Conservation (phyloP, 768 basidiomycete genomes). For the Inosperma sp. region DNA sequence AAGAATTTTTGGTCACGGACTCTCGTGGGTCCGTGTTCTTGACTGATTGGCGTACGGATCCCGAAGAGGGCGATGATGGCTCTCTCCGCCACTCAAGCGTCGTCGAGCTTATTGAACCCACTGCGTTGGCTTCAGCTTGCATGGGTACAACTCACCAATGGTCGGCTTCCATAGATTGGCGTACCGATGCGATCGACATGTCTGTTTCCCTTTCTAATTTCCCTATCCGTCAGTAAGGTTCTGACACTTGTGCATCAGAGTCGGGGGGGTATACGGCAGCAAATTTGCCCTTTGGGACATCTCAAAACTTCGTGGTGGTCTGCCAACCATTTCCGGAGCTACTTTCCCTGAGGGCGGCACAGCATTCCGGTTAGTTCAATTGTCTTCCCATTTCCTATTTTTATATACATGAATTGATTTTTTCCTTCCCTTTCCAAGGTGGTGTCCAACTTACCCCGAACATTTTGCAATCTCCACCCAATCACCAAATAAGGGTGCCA, state of each 20-base stretch:
- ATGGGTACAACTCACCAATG: conserved; percentile 43
- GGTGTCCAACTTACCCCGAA: conserved; percentile 72
- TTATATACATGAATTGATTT: background rate
- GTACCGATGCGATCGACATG: conserved; percentile 66
- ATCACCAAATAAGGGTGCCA: conserved; percentile 55
- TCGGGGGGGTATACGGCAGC: conserved; percentile 73
- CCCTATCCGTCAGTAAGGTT: background rate
- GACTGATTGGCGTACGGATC: conserved; percentile 81
- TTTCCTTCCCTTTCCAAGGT: conserved; percentile 37
- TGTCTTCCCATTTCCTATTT: conserved; percentile 2
- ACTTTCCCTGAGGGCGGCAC: conserved; percentile 65
- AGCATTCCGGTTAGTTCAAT: conserved; percentile 53
- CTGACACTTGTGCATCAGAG: conserved; percentile 39
- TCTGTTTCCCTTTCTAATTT: conserved; percentile 32
- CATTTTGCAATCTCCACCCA: conserved; percentile 74
- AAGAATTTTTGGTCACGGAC: conserved; percentile 78
- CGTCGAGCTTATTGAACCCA: conserved; percentile 69
- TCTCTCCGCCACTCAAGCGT: conserved; percentile 60
- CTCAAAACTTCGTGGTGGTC: conserved; percentile 65
- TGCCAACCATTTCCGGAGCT: conserved; percentile 56
- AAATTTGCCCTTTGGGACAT: conserved; percentile 76
- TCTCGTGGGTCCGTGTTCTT: conserved; percentile 68
- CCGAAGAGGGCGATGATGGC: conserved; percentile 46
- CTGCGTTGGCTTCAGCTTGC: conserved; percentile 50
- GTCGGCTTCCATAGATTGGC: conserved; percentile 66